These are phyloP conservation scores for Immersiporthe knoxdaviesiana DNA, from an alignment of 2,329 filamentous ascomycete species.

Conservation along the genomic window DNA sequence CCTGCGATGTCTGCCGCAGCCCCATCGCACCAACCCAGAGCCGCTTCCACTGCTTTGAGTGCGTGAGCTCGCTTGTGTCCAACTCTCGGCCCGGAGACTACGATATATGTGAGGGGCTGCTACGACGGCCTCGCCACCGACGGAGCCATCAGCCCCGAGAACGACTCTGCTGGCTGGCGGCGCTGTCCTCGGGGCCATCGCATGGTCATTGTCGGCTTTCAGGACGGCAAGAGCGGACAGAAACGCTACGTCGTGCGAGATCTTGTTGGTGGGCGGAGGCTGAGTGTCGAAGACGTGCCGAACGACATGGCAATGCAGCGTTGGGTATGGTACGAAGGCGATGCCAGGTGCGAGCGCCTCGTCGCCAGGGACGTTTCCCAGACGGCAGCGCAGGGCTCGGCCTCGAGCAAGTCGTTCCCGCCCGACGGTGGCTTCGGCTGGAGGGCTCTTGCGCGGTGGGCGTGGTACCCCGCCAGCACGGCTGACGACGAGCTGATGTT, in stretches of 20 bases:
- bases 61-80: constrained; percentile 56
- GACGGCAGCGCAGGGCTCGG: constrained; percentile 43
- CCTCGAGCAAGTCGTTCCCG: constrained; percentile 57
- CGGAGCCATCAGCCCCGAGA: constrained; percentile 70
- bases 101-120: constrained; percentile 79
- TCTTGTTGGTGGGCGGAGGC: constrained; percentile 74
- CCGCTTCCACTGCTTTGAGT: constrained; percentile 80
- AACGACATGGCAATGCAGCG: constrained; percentile 46
- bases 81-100: constrained; percentile 71
- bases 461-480: constrained; percentile 71
- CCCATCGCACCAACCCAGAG: constrained; percentile 70
- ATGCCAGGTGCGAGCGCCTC: constrained; percentile 48
- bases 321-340: constrained; percentile 54
- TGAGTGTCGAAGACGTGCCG: constrained; percentile 60
- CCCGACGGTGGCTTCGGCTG: constrained; percentile 75
- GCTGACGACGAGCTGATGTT: constrained; percentile 80
- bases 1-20: constrained; percentile 78
- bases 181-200: constrained; percentile 80
- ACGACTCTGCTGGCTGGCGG: constrained; percentile 81
- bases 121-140: constrained; percentile 69
- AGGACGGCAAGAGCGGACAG: constrained; percentile 67
- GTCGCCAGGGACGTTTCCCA: constrained; percentile 56
- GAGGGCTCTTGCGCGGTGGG: constrained; percentile 69
- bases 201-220: constrained; percentile 80
- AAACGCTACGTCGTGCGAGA: constrained; percentile 70